Conservation (phyloP, 2,329 filamentous ascomycete genomes). For the Stenocarpella maydis region DNA sequence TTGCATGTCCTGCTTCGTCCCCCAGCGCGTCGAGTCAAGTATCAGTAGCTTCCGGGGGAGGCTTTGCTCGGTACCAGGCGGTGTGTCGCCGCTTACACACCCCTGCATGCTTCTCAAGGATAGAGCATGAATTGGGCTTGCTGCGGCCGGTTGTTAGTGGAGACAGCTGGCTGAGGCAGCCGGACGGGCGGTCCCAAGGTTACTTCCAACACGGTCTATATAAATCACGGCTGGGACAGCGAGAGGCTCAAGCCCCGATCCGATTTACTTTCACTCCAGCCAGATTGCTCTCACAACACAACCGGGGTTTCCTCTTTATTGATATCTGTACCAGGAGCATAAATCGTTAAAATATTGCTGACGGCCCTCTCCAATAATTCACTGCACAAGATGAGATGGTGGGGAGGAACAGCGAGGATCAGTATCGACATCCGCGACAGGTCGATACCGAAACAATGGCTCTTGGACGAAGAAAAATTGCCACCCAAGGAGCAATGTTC, state of each 20-base stretch:
- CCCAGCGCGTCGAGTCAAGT: background rate
- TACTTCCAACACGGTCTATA: background rate
- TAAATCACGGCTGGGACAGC: background rate
- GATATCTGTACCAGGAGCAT: no score
- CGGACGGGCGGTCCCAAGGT: background rate
- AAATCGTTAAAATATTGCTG: background rate
- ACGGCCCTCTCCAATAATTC: background rate
- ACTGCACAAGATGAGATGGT: slow-evolving; percentile 35
- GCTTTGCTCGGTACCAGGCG: background rate
- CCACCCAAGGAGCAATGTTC: slow-evolving; percentile 39
- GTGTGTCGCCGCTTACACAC: background rate
- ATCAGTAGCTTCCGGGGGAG: background rate
- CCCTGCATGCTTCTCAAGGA: background rate
- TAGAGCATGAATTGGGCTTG: background rate
- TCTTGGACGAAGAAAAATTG: slow-evolving; percentile 43
- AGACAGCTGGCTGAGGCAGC: slow-evolving; percentile 1
- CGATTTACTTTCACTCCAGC: background rate
- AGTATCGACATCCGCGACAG: slow-evolving; percentile 44
- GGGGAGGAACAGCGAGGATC: slow-evolving; percentile 45
- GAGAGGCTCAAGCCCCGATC: no score
- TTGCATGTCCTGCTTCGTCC: background rate
- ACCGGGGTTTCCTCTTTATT: background rate
- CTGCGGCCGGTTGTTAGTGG: slow-evolving; percentile 10
- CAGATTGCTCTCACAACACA: background rate
- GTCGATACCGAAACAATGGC: slow-evolving; percentile 48